Evolutionary conservation across 192 early-diverging fungal species (phyloP).

Genomic region (Obelidium mucronatum): DNA sequence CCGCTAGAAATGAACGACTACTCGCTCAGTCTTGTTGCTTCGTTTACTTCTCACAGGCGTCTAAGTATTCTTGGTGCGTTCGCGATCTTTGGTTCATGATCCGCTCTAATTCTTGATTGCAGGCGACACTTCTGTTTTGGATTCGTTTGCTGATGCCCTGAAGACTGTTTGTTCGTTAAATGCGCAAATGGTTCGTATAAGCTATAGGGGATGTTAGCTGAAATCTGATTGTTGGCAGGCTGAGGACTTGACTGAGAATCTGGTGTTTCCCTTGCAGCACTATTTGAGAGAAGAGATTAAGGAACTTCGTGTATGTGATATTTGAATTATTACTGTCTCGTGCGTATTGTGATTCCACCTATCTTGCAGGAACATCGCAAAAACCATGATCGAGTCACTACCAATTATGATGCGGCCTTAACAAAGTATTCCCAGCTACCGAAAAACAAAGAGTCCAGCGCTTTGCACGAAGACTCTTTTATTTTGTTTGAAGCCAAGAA

Average conservation of each 20-base stretch:
- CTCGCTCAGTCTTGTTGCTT: constrained; percentile 24
- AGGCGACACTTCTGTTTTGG: constrained; percentile 34
- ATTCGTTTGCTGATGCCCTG: constrained; percentile 37
- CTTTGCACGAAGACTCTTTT: constrained; percentile 74
- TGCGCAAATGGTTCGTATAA: constrained; percentile 42
- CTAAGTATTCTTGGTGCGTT: constrained; percentile 24
- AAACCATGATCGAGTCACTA: constrained; percentile 55
- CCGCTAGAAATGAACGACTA: constrained; percentile 28
- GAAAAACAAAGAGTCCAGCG: constrained; percentile 70
- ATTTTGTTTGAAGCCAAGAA: constrained; percentile 73
- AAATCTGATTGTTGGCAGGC: constrained; percentile 31
- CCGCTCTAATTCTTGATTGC: not conserved
- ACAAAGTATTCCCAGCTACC: constrained; percentile 63
- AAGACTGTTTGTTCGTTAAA: constrained; percentile 36
- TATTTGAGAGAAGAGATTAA: constrained; percentile 69
- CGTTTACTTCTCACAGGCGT: constrained; percentile 23
- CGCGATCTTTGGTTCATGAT: not conserved
- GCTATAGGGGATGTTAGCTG: not conserved
- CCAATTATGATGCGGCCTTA: constrained; percentile 71
- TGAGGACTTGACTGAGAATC: constrained; percentile 64
- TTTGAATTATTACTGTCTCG: no score
- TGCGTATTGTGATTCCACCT: no score
- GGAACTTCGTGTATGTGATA: constrained; percentile 69
- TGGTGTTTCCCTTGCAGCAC: constrained; percentile 63
- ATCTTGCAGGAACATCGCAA: constrained; percentile 47